phyloP scores from a whole-genome alignment of 345 rosid genomes.

The Populus tremula region DNA sequence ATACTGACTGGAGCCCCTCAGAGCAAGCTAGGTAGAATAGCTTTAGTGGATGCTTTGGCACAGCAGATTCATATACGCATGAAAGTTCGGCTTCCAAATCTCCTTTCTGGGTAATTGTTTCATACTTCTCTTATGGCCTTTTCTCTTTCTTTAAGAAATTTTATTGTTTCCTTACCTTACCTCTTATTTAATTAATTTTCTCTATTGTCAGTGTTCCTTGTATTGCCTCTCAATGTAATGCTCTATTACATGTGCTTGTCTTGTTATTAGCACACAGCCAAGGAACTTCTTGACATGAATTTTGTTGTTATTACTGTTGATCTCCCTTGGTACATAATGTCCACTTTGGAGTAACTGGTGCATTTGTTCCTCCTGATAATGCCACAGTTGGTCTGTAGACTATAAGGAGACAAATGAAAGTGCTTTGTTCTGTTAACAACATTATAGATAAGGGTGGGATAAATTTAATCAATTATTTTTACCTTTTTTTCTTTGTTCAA shows the following conservation, averaged over 20 bases:
- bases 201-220: neutral
- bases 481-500: neutral
- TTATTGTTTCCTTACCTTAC: neutral
- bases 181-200: neutral
- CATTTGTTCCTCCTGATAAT: neutral
- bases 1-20: conserved; percentile 81
- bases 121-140: neutral
- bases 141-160: neutral
- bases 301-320: neutral
- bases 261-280: neutral
- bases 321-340: neutral
- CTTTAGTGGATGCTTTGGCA: conserved; percentile 86
- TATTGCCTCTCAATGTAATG: neutral
- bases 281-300: neutral
- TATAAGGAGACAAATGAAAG: neutral
- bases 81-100: conserved; percentile 90
- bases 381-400: neutral
- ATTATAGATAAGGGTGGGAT: neutral
- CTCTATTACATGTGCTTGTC: neutral
- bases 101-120: conserved; percentile 73
- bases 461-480: neutral
- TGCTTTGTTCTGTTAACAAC: neutral
- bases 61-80: conserved; percentile 83
- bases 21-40: conserved; percentile 88
- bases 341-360: neutral